phyloP scores from a whole-genome alignment of 2,329 filamentous ascomycete species.

The Aspergillus ustus region DNA sequence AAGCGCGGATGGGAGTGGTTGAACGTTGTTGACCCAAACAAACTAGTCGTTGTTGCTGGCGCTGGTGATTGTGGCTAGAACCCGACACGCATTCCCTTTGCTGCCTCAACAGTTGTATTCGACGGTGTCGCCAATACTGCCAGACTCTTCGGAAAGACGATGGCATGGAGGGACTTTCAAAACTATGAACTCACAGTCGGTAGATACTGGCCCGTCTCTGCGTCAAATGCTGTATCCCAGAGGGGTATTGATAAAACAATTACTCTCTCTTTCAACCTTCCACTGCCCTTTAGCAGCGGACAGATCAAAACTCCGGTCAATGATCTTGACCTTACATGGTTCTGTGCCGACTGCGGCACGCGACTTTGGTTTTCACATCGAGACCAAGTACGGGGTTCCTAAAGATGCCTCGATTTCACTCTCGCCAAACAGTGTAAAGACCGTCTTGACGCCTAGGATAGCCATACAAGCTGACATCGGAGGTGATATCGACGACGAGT shows the following conservation, averaged over 20 bases:
- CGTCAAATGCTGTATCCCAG: not conserved
- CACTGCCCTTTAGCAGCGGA: conserved; percentile 21
- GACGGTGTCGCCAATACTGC: conserved; percentile 20
- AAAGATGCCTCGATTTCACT: not conserved
- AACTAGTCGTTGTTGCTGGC: conserved; percentile 28
- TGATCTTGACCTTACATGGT: conserved; percentile 8
- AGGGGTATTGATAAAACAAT: conserved; percentile 19
- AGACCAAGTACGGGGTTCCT: not conserved
- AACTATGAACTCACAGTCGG: conserved; percentile 28
- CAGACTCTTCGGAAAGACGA: conserved; percentile 21
- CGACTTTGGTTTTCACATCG: conserved; percentile 12
- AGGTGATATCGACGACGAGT: conserved; percentile 19
- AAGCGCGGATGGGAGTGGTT: conserved; percentile 28
- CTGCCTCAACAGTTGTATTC: conserved; percentile 25
- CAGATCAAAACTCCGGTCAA: conserved; percentile 17
- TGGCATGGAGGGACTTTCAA: conserved; percentile 26
- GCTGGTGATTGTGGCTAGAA: conserved; percentile 31
- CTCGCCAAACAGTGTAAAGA: conserved; percentile 22
- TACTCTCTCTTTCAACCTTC: conserved; percentile 24
- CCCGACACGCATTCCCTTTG: conserved; percentile 24
- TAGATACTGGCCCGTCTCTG: conserved; percentile 7
- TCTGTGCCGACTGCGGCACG: conserved; percentile 21
- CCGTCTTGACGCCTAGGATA: conserved; percentile 24
- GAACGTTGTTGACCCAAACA: conserved; percentile 23
- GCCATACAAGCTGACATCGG: conserved; percentile 26